Conservation (phyloP, 2,329 filamentous ascomycete genomes). For the Cladosporium sp. region DNA sequence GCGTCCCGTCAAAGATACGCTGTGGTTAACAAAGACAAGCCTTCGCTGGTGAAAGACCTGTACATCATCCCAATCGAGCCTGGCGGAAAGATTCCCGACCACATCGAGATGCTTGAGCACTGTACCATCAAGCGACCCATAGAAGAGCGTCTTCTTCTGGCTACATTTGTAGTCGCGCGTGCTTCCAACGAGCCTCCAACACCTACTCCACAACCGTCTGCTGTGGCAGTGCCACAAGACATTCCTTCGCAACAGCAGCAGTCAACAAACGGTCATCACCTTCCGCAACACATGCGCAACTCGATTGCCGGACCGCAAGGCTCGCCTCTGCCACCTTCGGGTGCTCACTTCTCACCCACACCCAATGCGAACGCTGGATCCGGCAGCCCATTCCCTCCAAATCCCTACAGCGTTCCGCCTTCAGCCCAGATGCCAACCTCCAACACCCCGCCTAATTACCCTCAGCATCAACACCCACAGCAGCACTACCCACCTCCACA, state of each 20-base stretch:
- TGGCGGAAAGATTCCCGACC: conserved; percentile 70
- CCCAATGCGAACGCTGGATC: conserved; percentile 19
- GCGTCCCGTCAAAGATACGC: conserved; percentile 76
- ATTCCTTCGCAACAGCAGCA: conserved; percentile 16
- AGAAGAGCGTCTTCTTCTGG: conserved; percentile 71
- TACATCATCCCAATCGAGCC: conserved; percentile 84
- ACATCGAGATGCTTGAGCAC: conserved; percentile 82
- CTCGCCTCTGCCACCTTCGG: conserved; percentile 2
- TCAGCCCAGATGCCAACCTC: conserved; percentile 38
- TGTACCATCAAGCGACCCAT: conserved; percentile 71
- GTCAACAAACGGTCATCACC: conserved; percentile 18
- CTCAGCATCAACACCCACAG: conserved; percentile 30
- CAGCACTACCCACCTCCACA: conserved; percentile 22
- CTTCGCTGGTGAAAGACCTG: conserved; percentile 71
- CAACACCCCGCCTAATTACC: conserved; percentile 23
- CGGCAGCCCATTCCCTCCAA: conserved; percentile 2
- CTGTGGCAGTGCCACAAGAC: background rate
- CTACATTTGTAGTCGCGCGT: conserved; percentile 79
- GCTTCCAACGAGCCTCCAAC: conserved; percentile 25
- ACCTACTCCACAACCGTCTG: background rate
- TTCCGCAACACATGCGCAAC: conserved; percentile 20
- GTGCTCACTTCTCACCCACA: conserved; percentile 20
- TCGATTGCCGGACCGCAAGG: conserved; percentile 17
- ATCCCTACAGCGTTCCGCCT: conserved; percentile 28
- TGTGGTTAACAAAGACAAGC: conserved; percentile 65